Evolutionary conservation across 2,329 filamentous ascomycete species (phyloP).

Genomic region (Periconia macrospinosa): DNA sequence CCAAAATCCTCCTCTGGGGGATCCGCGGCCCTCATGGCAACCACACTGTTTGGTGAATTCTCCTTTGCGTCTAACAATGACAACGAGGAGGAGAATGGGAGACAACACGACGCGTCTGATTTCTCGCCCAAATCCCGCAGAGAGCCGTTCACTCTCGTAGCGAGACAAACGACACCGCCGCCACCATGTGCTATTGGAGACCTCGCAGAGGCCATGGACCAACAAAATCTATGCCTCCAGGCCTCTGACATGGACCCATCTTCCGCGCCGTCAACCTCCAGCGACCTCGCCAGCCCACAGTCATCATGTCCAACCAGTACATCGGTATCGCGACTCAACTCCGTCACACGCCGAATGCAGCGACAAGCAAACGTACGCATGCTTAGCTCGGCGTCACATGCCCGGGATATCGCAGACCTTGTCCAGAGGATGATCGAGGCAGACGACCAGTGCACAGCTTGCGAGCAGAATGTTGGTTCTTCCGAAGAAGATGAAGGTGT

Average conservation of each 20-base stretch:
- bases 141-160: constrained; percentile 4
- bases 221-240: constrained; percentile 35
- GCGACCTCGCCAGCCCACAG: constrained; percentile 20
- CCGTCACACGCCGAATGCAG: constrained; percentile 40
- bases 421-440: constrained; percentile 46
- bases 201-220: constrained; percentile 36
- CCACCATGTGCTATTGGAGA: constrained; percentile 38
- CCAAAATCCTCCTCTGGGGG: neutral
- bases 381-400: constrained; percentile 44
- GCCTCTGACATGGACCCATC: constrained; percentile 6
- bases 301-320: constrained; percentile 9
- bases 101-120: constrained; percentile 18
- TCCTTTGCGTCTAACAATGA: constrained; percentile 34
- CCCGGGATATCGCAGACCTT: constrained; percentile 46
- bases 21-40: neutral
- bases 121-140: constrained; percentile 37
- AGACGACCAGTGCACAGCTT: constrained; percentile 46
- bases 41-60: constrained; percentile 43
- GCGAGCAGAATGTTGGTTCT: constrained; percentile 15
- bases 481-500: constrained; percentile 37
- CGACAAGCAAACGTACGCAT: constrained; percentile 45
- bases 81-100: constrained; percentile 26
- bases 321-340: constrained; percentile 35
- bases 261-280: constrained; percentile 8
- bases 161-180: constrained; percentile 25